Evolutionary conservation across 2,329 filamentous ascomycete species (phyloP), one percentile per base, ranked within the genome.

Genomic region (Amauroascus niger): DNA sequence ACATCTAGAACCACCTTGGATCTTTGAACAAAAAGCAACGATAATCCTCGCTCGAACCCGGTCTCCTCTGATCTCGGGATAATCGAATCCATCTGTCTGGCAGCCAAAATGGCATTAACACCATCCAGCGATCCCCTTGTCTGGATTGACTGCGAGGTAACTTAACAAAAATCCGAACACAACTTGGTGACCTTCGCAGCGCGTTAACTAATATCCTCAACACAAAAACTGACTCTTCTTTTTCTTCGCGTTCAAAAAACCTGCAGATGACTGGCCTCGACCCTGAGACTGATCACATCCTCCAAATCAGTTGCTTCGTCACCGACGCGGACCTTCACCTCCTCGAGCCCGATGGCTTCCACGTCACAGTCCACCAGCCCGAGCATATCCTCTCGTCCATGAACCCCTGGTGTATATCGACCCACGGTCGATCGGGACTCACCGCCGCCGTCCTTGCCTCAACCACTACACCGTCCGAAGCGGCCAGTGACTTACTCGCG

Each of bases 231-330:
- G 14, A 46, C 41, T 24, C 33, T 16, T 28, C 11, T 9, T 40
- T 35, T 14, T 18, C 16, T 9, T 45, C 41, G 24, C 40, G 24
- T 37, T 40, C 8, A n/a, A n/a, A n/a, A n/a, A n/a, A n/a, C 6
- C 48, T 11, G 33, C 35, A 95, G 88, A 98, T 98, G 93, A 97
- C 88, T 30, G 88, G 88, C 20, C 79, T 95, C 6, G 78, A 95
- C 68, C 77, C 83, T 1, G 80, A 86, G 55, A 81, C 75, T 30
- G 91, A 97, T 65, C 83, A 84, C 53, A 93, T 97, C 64, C 82
- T 97, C 65, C 89, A 95, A 63, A 86, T 97, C 54, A 91, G 86
- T 69, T 96, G 90, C 73, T 85, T 94, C 70, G 80, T 98, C 66
- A 98, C 93, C 6, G 86, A 90, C 61, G 79, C 82, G 51, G 76